Base-by-base conservation (phyloP, 345 rosid genomes). In the Trapa bicornis region DNA sequence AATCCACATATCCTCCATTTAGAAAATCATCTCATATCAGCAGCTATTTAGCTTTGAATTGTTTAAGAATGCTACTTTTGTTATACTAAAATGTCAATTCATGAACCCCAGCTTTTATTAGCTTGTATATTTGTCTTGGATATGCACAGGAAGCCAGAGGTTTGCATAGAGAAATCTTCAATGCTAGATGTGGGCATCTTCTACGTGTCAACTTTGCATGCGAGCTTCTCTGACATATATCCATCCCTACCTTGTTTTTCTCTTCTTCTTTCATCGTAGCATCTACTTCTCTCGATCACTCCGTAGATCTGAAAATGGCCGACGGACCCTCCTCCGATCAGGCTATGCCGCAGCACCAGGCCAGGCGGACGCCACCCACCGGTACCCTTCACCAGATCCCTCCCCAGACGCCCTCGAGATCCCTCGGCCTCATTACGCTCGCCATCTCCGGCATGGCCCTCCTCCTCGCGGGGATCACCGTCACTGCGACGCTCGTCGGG, bases 381-480 rank as follows among this genome's bases (percentile, higher is more conserved):
- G 63, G 32, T 16, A 58, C 63, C 63, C 63, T 58, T 37, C 76
- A 90, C 77, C 91, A 77, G 58, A 38, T 73, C 58, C 87, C 81
- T 43, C 76, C 79, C 1, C 88, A 90, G 5, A 81, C 81, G 74
- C 79, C 96, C 4, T 37, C 82, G 66, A 96, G 85, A 15, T 79
- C 79, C 64, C 12, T 83, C 22, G 96, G 93, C 11, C 48, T 85
- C 74, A 68, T 88, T 13, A 75, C 87, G 39, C 78, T 88, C 39
- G n/a, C 84, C 65, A 63, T 93, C 74, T 73, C 95, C 15, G 83
- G 86, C 57, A 79, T 81, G 66, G 71, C 86, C 68, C 86, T 93
- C 64, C 83, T 86, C 64, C 88, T 94, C 73, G 70, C 87, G 2
- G 97, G 95, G 16, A n/a, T 84, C 64, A 81, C 91, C n/a, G 67